phyloP scores from a whole-genome alignment of 495 filamentous ascomycete species.

The Aspergillus cristatus region DNA sequence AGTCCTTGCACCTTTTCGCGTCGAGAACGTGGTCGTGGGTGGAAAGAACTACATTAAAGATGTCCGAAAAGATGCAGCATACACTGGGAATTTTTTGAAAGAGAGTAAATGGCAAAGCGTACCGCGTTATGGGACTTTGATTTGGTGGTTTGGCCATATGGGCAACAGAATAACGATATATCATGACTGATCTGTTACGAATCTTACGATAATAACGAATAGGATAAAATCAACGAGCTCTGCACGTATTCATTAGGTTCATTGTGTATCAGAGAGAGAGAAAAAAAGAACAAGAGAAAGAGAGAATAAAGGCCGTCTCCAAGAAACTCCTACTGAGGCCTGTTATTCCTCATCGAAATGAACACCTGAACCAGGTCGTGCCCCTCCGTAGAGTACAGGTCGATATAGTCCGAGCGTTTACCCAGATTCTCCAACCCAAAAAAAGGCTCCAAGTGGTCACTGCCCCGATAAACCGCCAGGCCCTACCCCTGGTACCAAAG shows the following conservation, averaged over 20 bases:
- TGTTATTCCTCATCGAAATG: no score
- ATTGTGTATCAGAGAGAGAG: no score
- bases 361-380: no score
- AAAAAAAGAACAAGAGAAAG: no score
- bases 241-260: no score
- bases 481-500: constrained; percentile 3
- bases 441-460: not conserved
- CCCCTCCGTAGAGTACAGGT: constrained; percentile 2
- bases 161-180: constrained; percentile 4
- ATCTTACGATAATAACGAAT: no score
- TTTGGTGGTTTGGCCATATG: constrained; percentile 5
- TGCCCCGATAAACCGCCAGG: not conserved
- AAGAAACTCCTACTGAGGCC: no score
- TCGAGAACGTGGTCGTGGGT: constrained; percentile 1
- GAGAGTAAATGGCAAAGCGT: constrained; percentile 1
- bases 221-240: no score
- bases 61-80: not conserved
- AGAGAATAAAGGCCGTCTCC: no score
- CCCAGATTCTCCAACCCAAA: constrained; percentile 1
- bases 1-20: not conserved
- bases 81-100: not conserved
- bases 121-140: constrained; percentile 2
- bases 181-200: not conserved
- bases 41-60: constrained; percentile 6
- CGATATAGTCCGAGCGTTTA: constrained; percentile 1